Evolutionary conservation across 345 rosid species (phyloP).

Genomic region (Brassica incana): DNA sequence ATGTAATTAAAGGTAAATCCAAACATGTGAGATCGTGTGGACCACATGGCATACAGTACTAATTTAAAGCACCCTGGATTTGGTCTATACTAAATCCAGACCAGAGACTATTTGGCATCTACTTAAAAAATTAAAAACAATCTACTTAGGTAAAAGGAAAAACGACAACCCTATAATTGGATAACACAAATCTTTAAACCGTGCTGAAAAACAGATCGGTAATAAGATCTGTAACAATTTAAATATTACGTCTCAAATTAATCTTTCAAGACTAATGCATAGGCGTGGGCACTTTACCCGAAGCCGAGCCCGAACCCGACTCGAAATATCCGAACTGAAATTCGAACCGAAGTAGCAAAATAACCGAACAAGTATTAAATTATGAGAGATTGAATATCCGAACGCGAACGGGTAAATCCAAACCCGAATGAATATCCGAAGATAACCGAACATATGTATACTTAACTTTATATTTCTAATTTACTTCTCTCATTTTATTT

Average conservation of each 20-base stretch:
- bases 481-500: too few relatives aligned
- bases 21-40: constrained; percentile 34
- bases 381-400: too few relatives aligned
- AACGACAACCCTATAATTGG: constrained; percentile 12
- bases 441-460: too few relatives aligned
- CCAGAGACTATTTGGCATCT: constrained; percentile 30
- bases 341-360: too few relatives aligned
- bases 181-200: constrained; percentile 19
- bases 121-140: neutral
- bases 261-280: constrained; percentile 27
- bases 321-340: too few relatives aligned
- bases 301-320: too few relatives aligned
- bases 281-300: too few relatives aligned
- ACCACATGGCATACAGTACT: constrained; percentile 25
- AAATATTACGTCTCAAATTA: neutral
- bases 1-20: constrained; percentile 34
- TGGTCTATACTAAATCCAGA: constrained; percentile 36
- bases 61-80: constrained; percentile 38
- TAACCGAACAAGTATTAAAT: too few relatives aligned
- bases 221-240: neutral
- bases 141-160: constrained; percentile 18
- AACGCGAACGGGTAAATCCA: too few relatives aligned
- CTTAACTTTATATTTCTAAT: too few relatives aligned
- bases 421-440: too few relatives aligned
- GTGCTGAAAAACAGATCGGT: neutral